A percentile compares a stretch with the other conserved stretches of the same genome.
These are phyloP conservation scores for Aspergillus cejpii DNA, from an alignment of 2,329 filamentous ascomycete genomes.

Conservation along the genomic window DNA sequence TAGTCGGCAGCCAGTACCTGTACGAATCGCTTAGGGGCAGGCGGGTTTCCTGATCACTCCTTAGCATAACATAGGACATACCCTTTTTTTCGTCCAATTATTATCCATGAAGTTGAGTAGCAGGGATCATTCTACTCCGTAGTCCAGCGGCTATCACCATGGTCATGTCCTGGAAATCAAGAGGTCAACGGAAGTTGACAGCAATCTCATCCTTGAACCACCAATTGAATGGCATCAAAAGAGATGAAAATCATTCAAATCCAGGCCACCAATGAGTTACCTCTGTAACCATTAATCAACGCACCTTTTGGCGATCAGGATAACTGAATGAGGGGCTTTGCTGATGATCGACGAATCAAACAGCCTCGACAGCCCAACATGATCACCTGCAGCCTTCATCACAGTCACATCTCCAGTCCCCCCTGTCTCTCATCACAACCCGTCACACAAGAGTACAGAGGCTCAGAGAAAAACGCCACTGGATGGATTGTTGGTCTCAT, in stretches of 20 bases:
- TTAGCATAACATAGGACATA: neutral
- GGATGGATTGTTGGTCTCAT: neutral
- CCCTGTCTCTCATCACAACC: conserved; percentile 17
- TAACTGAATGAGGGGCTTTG: conserved; percentile 1
- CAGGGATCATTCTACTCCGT: neutral
- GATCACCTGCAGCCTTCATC: conserved; percentile 24
- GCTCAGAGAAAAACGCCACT: neutral
- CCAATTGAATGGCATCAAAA: too few species aligned
- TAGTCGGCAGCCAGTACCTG: neutral
- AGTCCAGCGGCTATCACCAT: neutral
- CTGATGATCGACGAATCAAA: conserved; percentile 13
- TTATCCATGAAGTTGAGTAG: neutral
- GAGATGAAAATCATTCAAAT: too few species aligned
- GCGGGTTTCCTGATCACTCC: neutral
- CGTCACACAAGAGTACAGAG: conserved; percentile 6
- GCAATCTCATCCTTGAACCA: too few species aligned
- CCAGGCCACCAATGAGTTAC: too few species aligned
- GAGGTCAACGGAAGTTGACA: too few species aligned
- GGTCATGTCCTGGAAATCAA: too few species aligned
- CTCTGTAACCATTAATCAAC: too few species aligned
- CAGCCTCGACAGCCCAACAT: neutral
- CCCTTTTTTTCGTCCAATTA: neutral
- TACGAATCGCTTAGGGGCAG: neutral
- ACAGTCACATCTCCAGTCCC: conserved; percentile 27
- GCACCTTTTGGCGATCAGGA: neutral